Evolutionary conservation across 2,329 filamentous ascomycete species (phyloP).

Genomic region (Pseudocercospora fuligena): DNA sequence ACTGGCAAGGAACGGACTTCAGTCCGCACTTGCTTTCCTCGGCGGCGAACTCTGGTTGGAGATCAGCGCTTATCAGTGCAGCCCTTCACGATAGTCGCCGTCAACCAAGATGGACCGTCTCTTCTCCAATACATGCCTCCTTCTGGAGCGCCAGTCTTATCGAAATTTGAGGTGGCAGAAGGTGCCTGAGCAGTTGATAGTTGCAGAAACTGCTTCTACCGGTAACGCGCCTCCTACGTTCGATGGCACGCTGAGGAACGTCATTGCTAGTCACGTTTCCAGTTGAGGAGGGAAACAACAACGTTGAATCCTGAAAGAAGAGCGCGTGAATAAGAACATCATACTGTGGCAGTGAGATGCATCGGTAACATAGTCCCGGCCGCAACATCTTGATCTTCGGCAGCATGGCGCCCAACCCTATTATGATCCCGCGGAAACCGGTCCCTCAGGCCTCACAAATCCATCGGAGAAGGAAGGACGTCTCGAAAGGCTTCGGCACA

Average conservation of each 20-base stretch:
- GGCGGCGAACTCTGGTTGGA: background rate
- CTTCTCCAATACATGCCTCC: background rate
- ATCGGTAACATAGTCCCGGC: background rate
- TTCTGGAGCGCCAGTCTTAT: background rate
- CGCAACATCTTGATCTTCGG: background rate
- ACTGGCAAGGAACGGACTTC: background rate
- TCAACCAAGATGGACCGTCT: background rate
- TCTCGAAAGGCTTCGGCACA: conserved; percentile 1
- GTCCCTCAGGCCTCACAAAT: conserved; percentile 14
- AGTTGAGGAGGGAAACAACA: background rate
- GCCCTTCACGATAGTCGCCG: background rate
- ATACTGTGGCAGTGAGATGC: background rate
- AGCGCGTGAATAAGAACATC: background rate
- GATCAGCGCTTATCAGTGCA: background rate
- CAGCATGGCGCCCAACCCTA: conserved; percentile 28
- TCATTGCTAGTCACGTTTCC: conserved; percentile 2
- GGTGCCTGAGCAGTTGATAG: background rate
- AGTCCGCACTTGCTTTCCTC: background rate
- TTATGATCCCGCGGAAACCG: conserved; percentile 27
- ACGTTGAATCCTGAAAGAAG: background rate
- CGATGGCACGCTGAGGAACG: background rate
- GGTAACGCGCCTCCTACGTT: conserved; percentile 7
- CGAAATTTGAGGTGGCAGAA: background rate
- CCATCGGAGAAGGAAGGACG: background rate
- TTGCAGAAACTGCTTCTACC: background rate